Conservation (phyloP, 768 basidiomycete genomes). For the Lepiota brunneoincarnata region DNA sequence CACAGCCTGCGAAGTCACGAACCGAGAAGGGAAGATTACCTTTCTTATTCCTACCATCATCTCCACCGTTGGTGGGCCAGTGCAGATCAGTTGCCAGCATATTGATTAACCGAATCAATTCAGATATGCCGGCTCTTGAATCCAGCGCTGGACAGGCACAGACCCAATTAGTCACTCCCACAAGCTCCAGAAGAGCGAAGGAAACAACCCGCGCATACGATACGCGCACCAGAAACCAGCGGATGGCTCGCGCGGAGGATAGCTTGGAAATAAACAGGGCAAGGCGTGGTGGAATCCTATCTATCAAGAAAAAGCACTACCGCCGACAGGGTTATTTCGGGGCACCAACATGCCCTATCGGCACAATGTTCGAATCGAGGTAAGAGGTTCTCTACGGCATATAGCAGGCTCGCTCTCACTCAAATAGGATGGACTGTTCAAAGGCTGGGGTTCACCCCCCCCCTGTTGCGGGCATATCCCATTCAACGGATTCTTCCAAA, state of each 20-base stretch:
- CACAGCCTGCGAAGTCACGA: too few relatives aligned
- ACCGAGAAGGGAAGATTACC: too few relatives aligned
- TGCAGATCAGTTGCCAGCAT: too few relatives aligned
- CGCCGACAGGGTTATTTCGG: slow-evolving; percentile 2
- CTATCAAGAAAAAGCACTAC: not conserved
- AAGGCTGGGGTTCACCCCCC: slow-evolving; percentile 25
- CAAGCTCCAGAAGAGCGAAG: not conserved
- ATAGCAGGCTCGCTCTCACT: not conserved
- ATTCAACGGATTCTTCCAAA: slow-evolving; percentile 10
- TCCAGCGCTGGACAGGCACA: too few relatives aligned
- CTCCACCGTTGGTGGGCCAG: too few relatives aligned
- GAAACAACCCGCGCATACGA: not conserved
- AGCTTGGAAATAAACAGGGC: not conserved
- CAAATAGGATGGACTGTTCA: slow-evolving; percentile 24
- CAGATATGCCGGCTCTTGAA: too few relatives aligned
- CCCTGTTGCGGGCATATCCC: slow-evolving; percentile 33
- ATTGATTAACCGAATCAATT: too few relatives aligned
- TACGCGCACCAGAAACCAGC: not conserved
- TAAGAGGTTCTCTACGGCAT: not conserved
- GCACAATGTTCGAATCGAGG: slow-evolving; percentile 10
- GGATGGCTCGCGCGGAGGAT: not conserved
- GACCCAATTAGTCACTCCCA: too few relatives aligned
- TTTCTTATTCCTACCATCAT: too few relatives aligned
- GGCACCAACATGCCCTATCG: slow-evolving; percentile 4
- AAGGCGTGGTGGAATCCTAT: not conserved